Evolutionary conservation across 75 land plant species (phyloP), one percentile per base, ranked within the genome.

Genomic region (Cryptomeria japonica): DNA sequence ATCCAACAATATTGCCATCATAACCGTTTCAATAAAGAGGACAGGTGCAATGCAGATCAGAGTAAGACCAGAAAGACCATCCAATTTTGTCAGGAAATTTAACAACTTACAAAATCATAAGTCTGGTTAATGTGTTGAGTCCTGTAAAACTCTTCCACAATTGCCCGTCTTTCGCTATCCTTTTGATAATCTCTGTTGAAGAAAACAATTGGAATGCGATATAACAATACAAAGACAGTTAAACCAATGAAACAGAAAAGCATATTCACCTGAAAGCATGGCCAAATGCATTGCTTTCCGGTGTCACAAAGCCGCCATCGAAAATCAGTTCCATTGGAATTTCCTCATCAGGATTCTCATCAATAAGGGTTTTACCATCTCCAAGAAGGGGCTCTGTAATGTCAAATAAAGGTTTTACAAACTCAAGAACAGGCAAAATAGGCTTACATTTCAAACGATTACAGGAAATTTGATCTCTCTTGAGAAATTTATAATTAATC

Each of bases 71-170:
- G 28, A 15, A 19, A 58, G 4, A 58, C 0, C 25, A 19, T 0
- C 25, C 25, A 58, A 58, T 5, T 58, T 58, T 19, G 4, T 58
- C 19, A 58, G 64, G 22, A 58, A 12, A 10, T 14, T 38, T 3
- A 9, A 25, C 85, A 12, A 55, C 85, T 49, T 85, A 96, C 98
- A 88, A 93, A 96, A 11, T 92, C 92, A 85, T 88, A 91, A 41
- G 93, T 90, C 86, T 96, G 98, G 84, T 94, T 73, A 22, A 90
- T 92, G 87, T 96, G 96, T 32, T 96, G 91, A 56, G 84, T 86
- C 39, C 93, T 72, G 83, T 96, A 96, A 87, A 94, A 94, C 37
- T 92, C 92, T 86, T 95, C 95, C 51, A 96, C 98, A 0, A 51
- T 82, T 42, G 88, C 76, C 80, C 84, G 85, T 46, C 98, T 90